These are phyloP conservation scores for Halenospora varia DNA, from an alignment of 495 filamentous ascomycete genomes.

Conservation along the genomic window DNA sequence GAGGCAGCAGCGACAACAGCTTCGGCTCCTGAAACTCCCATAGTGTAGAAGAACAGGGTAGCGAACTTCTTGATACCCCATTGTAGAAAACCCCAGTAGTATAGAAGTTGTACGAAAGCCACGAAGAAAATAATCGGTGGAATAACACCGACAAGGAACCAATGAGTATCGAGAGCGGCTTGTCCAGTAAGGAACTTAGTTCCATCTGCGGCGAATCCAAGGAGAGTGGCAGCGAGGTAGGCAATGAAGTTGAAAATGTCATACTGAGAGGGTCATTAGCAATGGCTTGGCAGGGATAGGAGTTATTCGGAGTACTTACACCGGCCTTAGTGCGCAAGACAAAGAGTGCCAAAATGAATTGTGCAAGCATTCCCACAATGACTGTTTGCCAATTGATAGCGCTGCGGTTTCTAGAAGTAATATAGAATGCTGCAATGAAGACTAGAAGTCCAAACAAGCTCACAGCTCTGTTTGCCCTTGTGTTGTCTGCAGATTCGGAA, in stretches of 20 bases:
- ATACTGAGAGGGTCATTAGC: constrained; percentile 28
- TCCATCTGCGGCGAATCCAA: constrained; percentile 69
- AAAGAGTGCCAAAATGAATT: constrained; percentile 85
- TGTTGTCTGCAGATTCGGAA: constrained; percentile 68
- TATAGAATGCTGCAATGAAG: constrained; percentile 60
- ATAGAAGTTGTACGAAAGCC: constrained; percentile 75
- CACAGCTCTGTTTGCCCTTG: constrained; percentile 70
- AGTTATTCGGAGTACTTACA: constrained; percentile 25
- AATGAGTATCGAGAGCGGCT: constrained; percentile 28
- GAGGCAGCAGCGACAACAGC: constrained; percentile 91
- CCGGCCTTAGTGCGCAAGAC: constrained; percentile 73
- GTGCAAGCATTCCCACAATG: constrained; percentile 79
- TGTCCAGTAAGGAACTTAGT: constrained; percentile 64
- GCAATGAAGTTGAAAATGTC: constrained; percentile 91
- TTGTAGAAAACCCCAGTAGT: constrained; percentile 73
- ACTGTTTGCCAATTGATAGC: constrained; percentile 83
- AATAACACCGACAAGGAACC: constrained; percentile 71
- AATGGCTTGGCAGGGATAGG: background rate
- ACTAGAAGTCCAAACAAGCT: constrained; percentile 77
- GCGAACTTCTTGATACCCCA: constrained; percentile 87
- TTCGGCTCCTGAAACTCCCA: constrained; percentile 89
- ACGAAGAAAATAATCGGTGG: constrained; percentile 94
- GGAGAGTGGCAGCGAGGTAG: constrained; percentile 58
- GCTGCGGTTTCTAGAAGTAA: constrained; percentile 66
- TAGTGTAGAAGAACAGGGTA: constrained; percentile 83